These are phyloP conservation scores for Pouteria glomerata DNA, from an alignment of 148 eudicot species.

Conservation along the genomic window DNA sequence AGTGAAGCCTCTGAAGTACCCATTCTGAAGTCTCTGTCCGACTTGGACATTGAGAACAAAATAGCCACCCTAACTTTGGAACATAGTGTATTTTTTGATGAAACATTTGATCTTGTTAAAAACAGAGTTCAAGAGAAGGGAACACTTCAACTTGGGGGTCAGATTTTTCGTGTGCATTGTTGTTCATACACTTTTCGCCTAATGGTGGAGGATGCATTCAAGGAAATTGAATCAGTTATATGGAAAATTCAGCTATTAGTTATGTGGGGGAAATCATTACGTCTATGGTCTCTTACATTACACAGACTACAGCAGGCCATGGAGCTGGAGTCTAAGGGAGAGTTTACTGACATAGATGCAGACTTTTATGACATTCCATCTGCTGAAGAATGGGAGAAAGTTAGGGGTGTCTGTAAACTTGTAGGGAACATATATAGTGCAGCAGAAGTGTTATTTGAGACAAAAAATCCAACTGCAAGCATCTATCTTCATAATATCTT, in stretches of 20 bases:
- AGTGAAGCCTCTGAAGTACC: neutral
- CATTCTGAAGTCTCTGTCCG: neutral
- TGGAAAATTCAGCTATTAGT: neutral
- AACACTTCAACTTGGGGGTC: neutral
- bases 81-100: neutral
- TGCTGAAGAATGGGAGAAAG: slow-evolving; percentile 1
- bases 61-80: neutral
- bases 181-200: neutral
- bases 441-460: slow-evolving; percentile 1
- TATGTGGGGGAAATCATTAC: neutral
- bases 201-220: slow-evolving; percentile 4
- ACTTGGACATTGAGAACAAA: neutral
- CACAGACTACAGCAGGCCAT: neutral
- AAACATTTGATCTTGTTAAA: neutral
- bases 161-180: neutral
- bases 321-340: slow-evolving; percentile 3
- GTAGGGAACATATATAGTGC: slow-evolving; percentile 1
- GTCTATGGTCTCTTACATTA: neutral
- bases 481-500: slow-evolving; percentile 2
- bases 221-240: neutral
- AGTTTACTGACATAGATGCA: neutral
- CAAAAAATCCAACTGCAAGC: slow-evolving; percentile 2
- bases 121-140: slow-evolving; percentile 1
- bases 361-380: neutral
- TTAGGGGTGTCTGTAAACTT: slow-evolving; percentile 1